phyloP scores from a whole-genome alignment of 2,329 filamentous ascomycete species.

The Aspergillus puulaauensis region DNA sequence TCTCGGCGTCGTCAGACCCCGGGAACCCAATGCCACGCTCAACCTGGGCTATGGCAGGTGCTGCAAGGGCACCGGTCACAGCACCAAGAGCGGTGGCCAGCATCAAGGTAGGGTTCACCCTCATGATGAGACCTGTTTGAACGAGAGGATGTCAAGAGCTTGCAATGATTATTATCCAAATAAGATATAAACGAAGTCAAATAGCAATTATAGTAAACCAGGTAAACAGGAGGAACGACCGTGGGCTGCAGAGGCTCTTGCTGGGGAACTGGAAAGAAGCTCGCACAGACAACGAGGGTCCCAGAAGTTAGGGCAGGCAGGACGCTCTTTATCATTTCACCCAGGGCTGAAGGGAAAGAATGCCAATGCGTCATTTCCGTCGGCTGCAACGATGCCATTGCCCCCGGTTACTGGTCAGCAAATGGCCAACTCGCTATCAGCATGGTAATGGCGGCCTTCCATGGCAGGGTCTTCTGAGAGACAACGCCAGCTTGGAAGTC shows the following conservation, averaged over 20 bases:
- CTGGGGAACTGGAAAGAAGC: not conserved
- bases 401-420: not conserved
- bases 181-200: not conserved
- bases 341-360: not conserved
- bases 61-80: constrained; percentile 9
- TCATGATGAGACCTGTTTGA: constrained; percentile 7
- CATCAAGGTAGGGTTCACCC: constrained; percentile 4
- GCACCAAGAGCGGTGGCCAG: constrained; percentile 10
- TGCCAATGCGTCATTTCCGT: constrained; percentile 4
- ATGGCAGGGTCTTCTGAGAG: constrained; percentile 4
- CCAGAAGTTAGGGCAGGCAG: not conserved
- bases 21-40: not conserved
- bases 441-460: not conserved
- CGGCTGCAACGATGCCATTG: constrained; percentile 1
- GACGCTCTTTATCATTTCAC: constrained; percentile 8
- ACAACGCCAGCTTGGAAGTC: not conserved
- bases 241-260: constrained; percentile 10
- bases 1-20: not conserved
- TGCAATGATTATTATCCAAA: not conserved
- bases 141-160: constrained; percentile 8
- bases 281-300: not conserved
- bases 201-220: not conserved
- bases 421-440: constrained; percentile 6
- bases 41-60: constrained; percentile 1
- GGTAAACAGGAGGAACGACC: constrained; percentile 9